Conservation (phyloP, 1,139 yeast species). For the Lodderomyces pseudojiufengensis region DNA sequence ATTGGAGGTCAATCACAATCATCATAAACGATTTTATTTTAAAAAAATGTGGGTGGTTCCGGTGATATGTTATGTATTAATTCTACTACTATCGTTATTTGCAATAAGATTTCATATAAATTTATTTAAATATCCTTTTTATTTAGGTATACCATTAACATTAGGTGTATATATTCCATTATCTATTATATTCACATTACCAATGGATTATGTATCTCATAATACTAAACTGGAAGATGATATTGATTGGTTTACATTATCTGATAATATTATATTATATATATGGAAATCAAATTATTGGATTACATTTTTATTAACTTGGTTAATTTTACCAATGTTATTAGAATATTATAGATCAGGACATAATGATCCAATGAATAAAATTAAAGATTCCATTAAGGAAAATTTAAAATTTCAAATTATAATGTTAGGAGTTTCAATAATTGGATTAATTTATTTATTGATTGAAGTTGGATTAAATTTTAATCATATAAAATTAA, state of each 20-base stretch:
- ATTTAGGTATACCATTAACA: constrained; percentile 31
- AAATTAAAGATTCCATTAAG: constrained; percentile 54
- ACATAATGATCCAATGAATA: constrained; percentile 43
- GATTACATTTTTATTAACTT: constrained; percentile 72
- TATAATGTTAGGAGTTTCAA: constrained; percentile 50
- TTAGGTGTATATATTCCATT: constrained; percentile 44
- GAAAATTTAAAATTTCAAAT: constrained; percentile 60
- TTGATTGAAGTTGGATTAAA: constrained; percentile 59
- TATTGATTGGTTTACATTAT: constrained; percentile 24
- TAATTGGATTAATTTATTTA: constrained; percentile 57
- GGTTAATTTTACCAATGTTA: constrained; percentile 67
- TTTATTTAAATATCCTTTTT: constrained; percentile 33
- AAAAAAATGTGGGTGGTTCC: constrained; percentile 34
- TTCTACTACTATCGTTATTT: constrained; percentile 28
- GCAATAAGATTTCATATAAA: constrained; percentile 39
- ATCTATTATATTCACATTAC: constrained; percentile 38
- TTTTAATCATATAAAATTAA: constrained; percentile 54
- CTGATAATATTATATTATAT: constrained; percentile 45
- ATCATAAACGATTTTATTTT: too few relatives aligned
- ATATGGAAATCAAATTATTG: constrained; percentile 78
- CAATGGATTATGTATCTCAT: constrained; percentile 39
- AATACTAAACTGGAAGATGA: constrained; percentile 16
- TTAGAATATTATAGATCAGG: constrained; percentile 77
- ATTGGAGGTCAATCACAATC: too few relatives aligned
- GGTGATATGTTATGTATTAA: constrained; percentile 25